Evolutionary conservation across 768 basidiomycete species (phyloP), one percentile per base, ranked within the genome.

Genomic region (Suillus alpinus): DNA sequence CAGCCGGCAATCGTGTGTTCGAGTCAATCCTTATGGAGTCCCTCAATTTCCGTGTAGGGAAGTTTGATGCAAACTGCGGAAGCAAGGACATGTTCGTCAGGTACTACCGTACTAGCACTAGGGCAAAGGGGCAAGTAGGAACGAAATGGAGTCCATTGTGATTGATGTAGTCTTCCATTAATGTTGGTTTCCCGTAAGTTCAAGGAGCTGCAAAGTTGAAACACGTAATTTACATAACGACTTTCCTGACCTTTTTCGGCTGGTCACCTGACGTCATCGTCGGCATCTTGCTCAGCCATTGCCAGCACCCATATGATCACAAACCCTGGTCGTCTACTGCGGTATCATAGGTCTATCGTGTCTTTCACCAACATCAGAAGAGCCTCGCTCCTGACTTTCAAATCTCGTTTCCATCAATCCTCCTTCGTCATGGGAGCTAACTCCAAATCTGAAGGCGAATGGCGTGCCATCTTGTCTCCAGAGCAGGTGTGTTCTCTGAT

Each of bases 401-500:
- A 55, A 56, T 56, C 16, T 59, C 52, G 13, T 34, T 57, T 59
- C 3, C 34, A 59, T 26, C 58, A 8, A 55, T 59, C 58, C 13
- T n/a, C 39, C 12, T 29, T 39, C 16, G 18, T 36, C 23, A 59
- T 59, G 58, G 58, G 13, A 37, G 57, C 58, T 53, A 67, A 68
- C 62, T 29, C 58, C 16, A 86, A 92, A 77, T 77, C 85, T 36
- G 92, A 94, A 6, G 73, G 78, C 9, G 94, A 96, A 73, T 97
- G 94, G 94, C 82, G 84, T 62, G 91, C 93, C 2, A 72, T 92
- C 47, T 81, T 97, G 52, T 83, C 85, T 31, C 87, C 84, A 4
- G 86, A 93, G 70, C 94, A 97, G 84, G 93, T 92, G 68, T 43
- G 81, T 74, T 31, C 23, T 26, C 31, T 13, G 16, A 34, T n/a